phyloP scores from a whole-genome alignment of 768 basidiomycete genomes.

The Pleurotus platypus region DNA sequence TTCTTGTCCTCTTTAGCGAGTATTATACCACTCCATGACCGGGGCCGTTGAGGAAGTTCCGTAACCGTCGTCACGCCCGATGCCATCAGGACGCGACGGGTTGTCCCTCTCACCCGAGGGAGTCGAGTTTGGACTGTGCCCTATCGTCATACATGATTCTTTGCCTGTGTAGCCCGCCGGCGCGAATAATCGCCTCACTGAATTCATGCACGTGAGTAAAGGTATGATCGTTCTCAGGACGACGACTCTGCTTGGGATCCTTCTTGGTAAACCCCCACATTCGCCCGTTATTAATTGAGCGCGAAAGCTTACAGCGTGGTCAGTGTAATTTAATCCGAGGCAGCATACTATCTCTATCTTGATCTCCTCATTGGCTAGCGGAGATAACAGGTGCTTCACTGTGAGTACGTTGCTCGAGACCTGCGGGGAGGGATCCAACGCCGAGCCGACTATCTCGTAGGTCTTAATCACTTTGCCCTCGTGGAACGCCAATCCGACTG shows the following conservation, averaged over 20 bases:
- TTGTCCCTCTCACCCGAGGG: background rate
- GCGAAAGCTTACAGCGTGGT: slow-evolving; percentile 56
- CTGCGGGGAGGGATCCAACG: slow-evolving; percentile 62
- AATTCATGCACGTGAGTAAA: background rate
- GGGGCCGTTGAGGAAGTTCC: background rate
- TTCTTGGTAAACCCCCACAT: background rate
- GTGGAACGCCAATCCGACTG: slow-evolving; percentile 59
- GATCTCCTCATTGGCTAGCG: slow-evolving; percentile 64
- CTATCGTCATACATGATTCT: background rate
- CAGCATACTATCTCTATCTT: slow-evolving; percentile 58
- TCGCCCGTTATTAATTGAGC: slow-evolving; percentile 13
- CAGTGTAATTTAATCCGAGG: slow-evolving; percentile 80
- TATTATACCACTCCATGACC: background rate
- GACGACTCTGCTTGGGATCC: background rate
- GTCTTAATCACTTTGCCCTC: slow-evolving; percentile 57
- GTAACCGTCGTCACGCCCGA: background rate
- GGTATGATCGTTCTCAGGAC: background rate
- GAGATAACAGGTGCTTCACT: slow-evolving; percentile 66
- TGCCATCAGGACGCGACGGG: background rate
- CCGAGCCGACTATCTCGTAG: slow-evolving; percentile 68
- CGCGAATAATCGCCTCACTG: background rate
- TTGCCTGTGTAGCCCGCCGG: background rate
- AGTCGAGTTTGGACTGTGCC: background rate
- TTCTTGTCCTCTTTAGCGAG: background rate
- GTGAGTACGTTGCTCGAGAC: slow-evolving; percentile 64